Base-by-base conservation (phyloP, 192 early-diverging fungal species). In the Pilaira anomala region DNA sequence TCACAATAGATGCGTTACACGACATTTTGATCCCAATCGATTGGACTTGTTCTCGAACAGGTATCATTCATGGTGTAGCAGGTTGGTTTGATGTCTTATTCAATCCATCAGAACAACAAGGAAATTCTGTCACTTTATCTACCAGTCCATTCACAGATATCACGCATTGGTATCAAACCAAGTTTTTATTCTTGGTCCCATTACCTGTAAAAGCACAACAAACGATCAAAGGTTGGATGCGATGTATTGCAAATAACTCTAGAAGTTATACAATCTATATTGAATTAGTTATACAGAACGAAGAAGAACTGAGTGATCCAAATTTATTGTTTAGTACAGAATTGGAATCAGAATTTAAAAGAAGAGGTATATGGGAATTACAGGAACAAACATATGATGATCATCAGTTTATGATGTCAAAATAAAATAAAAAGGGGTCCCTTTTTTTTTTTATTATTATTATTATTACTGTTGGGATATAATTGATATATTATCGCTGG, bases 131-230 rank as follows among this genome's bases (percentile, higher is more conserved):
- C 19, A 61, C 77, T 18, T 88, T 98, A 79, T 89, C 91, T 12
- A 98, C 96, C 3, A 80, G 81, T 7, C 96, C 96, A 5, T 63
- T 80, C 29, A 83, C 93, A 4, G 91, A 94, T 30, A 85, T 86
- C 8, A 98, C 97, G 13, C 97, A 98, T 69, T 98, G 97, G 97
- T 94, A 98, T 67, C 96, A 98, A 76, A 91, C 94, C 19, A 85
- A 94, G 9, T 88, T 98, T 71, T 63, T 98, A 62, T 85, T 97
- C 21, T 87, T 87, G 69, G 94, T 95, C 75, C 97, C 97, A 4
- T 72, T 98, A 19, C 94, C 93, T 0, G 92, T 96, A 11, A 98
- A 97, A 76, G 88, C 95, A 0, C 85, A 83, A 33, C 90, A 96
- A 74, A 75, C 73, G 0, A 76, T 98, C 26, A 78, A 79, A 5